Evolutionary conservation across 306 rosid genomes (phyloP).

Genomic region (Rosa rugosa): DNA sequence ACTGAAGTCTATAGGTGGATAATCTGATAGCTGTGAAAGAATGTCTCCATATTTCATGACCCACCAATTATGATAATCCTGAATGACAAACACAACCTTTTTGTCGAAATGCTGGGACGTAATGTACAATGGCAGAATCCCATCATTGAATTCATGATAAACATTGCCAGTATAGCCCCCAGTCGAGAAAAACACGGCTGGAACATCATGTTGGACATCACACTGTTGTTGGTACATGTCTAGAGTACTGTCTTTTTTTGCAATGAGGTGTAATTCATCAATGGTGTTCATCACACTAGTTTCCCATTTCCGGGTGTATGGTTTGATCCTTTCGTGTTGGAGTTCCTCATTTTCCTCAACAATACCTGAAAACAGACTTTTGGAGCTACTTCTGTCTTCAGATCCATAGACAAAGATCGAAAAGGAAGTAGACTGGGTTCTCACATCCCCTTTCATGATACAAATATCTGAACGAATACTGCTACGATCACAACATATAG

Average conservation of each 20-base stretch:
- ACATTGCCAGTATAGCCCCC: slow-evolving; percentile 98
- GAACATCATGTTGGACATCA: slow-evolving; percentile 74
- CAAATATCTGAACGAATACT: slow-evolving; percentile 82
- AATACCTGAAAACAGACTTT: slow-evolving; percentile 14
- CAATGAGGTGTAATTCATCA: slow-evolving; percentile 62
- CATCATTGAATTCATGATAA: slow-evolving; percentile 95
- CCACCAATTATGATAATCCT: slow-evolving; percentile 93
- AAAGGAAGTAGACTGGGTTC: slow-evolving; percentile 65
- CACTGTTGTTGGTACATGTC: slow-evolving; percentile 34
- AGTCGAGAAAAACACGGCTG: slow-evolving; percentile 86
- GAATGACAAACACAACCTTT: slow-evolving; percentile 84
- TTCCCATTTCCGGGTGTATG: slow-evolving; percentile 97
- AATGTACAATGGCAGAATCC: slow-evolving; percentile 77
- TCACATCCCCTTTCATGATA: slow-evolving; percentile 82
- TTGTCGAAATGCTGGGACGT: slow-evolving; percentile 78
- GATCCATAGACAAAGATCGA: slow-evolving; percentile 67
- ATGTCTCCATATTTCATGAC: slow-evolving; percentile 73
- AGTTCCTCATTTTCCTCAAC: slow-evolving; percentile 28
- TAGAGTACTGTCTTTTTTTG: slow-evolving; percentile 38
- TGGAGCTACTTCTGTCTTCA: slow-evolving; percentile 20
- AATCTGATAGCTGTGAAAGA: slow-evolving; percentile 68
- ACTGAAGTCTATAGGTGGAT: slow-evolving; percentile 55
- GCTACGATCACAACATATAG: slow-evolving; percentile 80
- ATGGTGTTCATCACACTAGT: slow-evolving; percentile 67
- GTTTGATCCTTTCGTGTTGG: slow-evolving; percentile 67